Evolutionary conservation across 129 eudicot species (phyloP).

Genomic region (Tanacetum coccineum): DNA sequence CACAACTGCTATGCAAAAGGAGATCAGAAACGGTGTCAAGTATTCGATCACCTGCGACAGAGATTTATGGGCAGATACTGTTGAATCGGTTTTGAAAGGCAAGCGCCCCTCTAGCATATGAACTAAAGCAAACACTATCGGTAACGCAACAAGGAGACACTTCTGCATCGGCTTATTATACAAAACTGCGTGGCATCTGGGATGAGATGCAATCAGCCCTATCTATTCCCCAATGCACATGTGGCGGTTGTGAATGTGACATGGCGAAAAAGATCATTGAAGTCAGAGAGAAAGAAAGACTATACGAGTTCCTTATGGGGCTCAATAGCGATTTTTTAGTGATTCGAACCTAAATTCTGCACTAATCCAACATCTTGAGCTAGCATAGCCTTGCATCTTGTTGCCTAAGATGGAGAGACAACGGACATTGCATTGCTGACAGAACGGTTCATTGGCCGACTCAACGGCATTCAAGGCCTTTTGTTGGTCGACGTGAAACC

Average conservation of each 20-base stretch:
- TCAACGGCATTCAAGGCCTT: not conserved
- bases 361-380: not conserved
- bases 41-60: not conserved
- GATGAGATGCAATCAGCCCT: not conserved
- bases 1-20: not conserved
- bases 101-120: not conserved
- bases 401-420: conserved; percentile 3
- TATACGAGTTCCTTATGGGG: conserved; percentile 9
- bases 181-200: not conserved
- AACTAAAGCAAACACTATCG: not conserved
- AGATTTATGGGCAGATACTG: not conserved
- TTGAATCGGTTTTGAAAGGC: not conserved
- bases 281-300: not conserved
- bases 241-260: not conserved
- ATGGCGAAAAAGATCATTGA: not conserved
- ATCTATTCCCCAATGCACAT: not conserved
- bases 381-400: not conserved
- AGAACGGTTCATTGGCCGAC: not conserved
- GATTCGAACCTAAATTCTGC: not conserved
- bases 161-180: not conserved
- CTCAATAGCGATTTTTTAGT: not conserved
- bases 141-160: not conserved
- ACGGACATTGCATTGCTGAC: not conserved
- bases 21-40: not conserved
- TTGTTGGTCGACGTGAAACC: not conserved